Base-by-base conservation (phyloP, 495 filamentous ascomycete genomes). In the Hypoxylon trugodes region DNA sequence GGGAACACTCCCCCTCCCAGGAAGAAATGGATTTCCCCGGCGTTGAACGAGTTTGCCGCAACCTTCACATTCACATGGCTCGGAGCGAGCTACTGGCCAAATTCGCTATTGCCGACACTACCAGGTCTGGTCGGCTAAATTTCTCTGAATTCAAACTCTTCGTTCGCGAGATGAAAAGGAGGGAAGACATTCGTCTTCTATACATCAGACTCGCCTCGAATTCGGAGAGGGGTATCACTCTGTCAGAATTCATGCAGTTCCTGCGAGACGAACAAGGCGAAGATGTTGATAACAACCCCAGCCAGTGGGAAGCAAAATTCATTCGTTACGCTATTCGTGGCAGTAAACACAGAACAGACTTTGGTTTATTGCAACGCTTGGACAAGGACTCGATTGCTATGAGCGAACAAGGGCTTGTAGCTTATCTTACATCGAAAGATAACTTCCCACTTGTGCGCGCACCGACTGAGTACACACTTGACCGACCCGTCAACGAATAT, bases 401-500 rank as follows among this genome's bases (percentile, higher is more conserved):
- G 87, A 87, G 79, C 36, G 84, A 91, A 65, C 79, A 86, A 25
- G 89, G 86, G 0, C 90, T 98, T 53, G 83, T 89, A 19, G 82
- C 83, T 13, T 97, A 88, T 65, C 79, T 98, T 8, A 84, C 86
- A 19, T 98, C 94, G 0, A 77, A 81, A 9, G 84, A 82, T 65
- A 96, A 94, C 61, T 81, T 85, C 2, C 84, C 86, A 21, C 78
- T 88, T 25, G 73, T 80, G 36, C 84, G 79, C 54, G 73, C 81
- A 41, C 81, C 87, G 4, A 74, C 84, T 25, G 80, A 84, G 16
- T 77, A 79, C 48, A 76, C 79, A 13, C 86, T 96, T 42, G 86
- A 95, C 64, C 86, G 90, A 24, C 95, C 95, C 0, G 76, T 98
- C 70, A 96, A 96, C 72, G 95, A 98, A 69, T 98, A 98, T 70